Evolutionary conservation across 495 filamentous ascomycete species (phyloP).

Genomic region (Aspergillus wentii): DNA sequence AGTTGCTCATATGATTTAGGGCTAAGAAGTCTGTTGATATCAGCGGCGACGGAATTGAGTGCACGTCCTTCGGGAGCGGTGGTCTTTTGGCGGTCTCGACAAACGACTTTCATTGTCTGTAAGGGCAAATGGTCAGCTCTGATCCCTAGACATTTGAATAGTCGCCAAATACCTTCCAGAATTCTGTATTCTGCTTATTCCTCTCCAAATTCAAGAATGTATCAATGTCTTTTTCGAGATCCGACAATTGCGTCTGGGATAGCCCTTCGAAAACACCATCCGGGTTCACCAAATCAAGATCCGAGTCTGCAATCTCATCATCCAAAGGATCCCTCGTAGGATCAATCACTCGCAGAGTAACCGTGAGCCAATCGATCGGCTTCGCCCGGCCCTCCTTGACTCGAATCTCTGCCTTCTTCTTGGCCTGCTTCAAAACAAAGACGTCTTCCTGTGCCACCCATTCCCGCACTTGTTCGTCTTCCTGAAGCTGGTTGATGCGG

Average conservation of each 20-base stretch:
- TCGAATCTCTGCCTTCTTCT: constrained; percentile 95
- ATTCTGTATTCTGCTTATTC: constrained; percentile 71
- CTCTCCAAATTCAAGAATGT: constrained; percentile 79
- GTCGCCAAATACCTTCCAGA: constrained; percentile 82
- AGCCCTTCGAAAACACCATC: constrained; percentile 77
- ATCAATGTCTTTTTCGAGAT: constrained; percentile 82
- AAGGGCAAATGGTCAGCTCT: constrained; percentile 16
- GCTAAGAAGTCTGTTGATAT: constrained; percentile 80
- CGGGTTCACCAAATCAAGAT: constrained; percentile 77
- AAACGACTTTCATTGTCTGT: constrained; percentile 78
- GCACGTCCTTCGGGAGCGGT: constrained; percentile 67
- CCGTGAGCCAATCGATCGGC: constrained; percentile 93
- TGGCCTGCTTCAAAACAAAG: constrained; percentile 94
- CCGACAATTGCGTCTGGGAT: constrained; percentile 61
- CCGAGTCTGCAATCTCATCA: constrained; percentile 73
- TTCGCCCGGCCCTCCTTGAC: constrained; percentile 91
- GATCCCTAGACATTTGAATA: too few species aligned
- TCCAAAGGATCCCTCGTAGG: constrained; percentile 72
- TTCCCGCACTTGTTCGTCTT: constrained; percentile 71
- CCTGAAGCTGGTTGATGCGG: constrained; percentile 56
- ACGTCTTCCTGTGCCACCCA: constrained; percentile 94
- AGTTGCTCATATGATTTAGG: constrained; percentile 88
- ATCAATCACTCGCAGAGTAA: constrained; percentile 84
- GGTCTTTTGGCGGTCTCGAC: constrained; percentile 68
- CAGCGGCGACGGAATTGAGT: constrained; percentile 73